Conservation (phyloP, 2,329 filamentous ascomycete genomes). For the Aspergillus pseudoglaucus region DNA sequence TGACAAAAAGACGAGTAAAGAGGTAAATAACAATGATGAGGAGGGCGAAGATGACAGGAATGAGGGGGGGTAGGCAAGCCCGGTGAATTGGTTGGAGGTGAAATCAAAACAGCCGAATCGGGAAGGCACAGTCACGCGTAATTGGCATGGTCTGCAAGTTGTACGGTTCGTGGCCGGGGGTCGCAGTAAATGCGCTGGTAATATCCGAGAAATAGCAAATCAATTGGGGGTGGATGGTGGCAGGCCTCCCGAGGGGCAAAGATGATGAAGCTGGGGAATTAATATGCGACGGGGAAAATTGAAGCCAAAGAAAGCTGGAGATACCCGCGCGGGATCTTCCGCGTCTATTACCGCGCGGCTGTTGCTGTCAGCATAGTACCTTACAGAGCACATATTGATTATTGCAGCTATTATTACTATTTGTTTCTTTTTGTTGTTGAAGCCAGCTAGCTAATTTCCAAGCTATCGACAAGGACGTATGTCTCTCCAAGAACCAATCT, state of each 20-base stretch:
- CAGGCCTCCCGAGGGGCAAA: neutral
- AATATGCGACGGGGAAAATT: neutral
- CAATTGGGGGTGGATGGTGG: neutral
- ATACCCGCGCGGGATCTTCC: neutral
- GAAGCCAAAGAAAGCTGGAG: neutral
- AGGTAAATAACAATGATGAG: conserved; percentile 2
- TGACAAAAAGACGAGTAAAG: neutral
- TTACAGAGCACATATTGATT: too few relatives aligned
- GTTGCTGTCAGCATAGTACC: neutral
- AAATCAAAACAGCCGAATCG: conserved; percentile 9
- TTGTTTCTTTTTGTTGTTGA: neutral
- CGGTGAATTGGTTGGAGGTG: neutral
- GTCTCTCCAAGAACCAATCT: too few relatives aligned
- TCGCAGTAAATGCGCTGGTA: conserved; percentile 1
- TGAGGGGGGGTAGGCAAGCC: conserved; percentile 1
- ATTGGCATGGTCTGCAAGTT: conserved; percentile 6
- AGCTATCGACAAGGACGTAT: too few relatives aligned
- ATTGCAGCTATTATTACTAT: neutral
- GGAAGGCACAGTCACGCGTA: conserved; percentile 10
- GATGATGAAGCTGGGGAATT: neutral
- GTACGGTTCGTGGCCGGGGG: conserved; percentile 3
- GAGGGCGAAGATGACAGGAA: conserved; percentile 4
- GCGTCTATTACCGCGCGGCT: neutral
- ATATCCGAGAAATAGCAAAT: neutral
- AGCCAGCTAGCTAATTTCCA: too few relatives aligned